Evolutionary conservation across 495 filamentous ascomycete genomes (phyloP), one percentile per base, ranked within the genome.

Genomic region (Penicillium bialowiezense): DNA sequence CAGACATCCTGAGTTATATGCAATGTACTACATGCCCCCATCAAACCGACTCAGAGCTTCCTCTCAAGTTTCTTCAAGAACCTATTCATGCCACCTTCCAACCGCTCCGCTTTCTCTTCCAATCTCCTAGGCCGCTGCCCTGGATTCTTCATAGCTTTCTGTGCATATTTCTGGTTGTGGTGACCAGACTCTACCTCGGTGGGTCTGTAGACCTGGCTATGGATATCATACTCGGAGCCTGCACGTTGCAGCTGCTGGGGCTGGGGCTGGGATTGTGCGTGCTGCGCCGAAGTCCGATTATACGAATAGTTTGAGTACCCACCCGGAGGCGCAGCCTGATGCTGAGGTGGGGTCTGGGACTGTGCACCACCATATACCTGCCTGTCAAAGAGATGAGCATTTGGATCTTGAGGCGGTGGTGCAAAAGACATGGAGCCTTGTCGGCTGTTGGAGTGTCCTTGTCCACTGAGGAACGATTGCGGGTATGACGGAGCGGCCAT

Each of bases 61-160:
- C 93, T 93, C 76, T 96, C 91, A 60, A 96, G 73, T 70, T 83
- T 90, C 82, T 90, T 95, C 59, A 96, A 72, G 65, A 95, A 85
- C 29, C 85, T 76, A 48, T 86, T 85, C 12, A 95, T 82, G 3
- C 86, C 84, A 65, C 82, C 86, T 71, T 96, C 91, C 40, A 93
- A 54, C 55, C 77, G 74, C 2, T 75, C 78, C n/a, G 85, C 84
- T 36, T 76, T 70, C 43, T 86, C 79, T 55, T 91, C 90, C 19
- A 95, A 59, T 60, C 76, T 86, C 14, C 78, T 75, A 14, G 70
- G 50, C 40, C 66, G 66, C 45, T 77, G 72, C 36, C 65, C 70
- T 3, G 68, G 55, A 31, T 79, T 76, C 42, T 71, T 63, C 68
- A 79, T 77, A 8, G 78, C 71, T 46, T 79, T 75, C 41, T 80